phyloP scores from a whole-genome alignment of 805 yeast species.

The Starmerella khaoyaiensis region DNA sequence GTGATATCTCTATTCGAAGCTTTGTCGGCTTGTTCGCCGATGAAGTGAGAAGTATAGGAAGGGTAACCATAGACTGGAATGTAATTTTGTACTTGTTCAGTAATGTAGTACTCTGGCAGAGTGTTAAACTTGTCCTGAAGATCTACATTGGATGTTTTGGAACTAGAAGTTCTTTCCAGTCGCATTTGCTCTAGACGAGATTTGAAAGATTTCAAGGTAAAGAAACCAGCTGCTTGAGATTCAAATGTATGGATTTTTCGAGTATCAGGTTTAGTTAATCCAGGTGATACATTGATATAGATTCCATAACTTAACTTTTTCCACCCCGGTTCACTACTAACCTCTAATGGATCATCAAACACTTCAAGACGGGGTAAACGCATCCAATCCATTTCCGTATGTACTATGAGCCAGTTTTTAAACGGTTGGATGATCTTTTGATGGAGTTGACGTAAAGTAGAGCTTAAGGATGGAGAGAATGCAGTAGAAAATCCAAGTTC shows the following conservation, averaged over 20 bases:
- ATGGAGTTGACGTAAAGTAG: slow-evolving; percentile 11
- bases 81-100: slow-evolving; percentile 1
- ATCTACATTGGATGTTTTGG: neutral
- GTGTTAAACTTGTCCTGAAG: slow-evolving; percentile 3
- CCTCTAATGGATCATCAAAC: slow-evolving; percentile 3
- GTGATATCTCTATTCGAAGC: slow-evolving; percentile 1
- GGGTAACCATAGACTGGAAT: neutral
- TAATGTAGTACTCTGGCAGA: slow-evolving; percentile 9
- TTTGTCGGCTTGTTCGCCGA: neutral
- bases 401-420: slow-evolving; percentile 9
- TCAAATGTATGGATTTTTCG: neutral
- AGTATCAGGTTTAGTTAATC: neutral
- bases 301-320: slow-evolving; percentile 8
- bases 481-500: slow-evolving; percentile 66
- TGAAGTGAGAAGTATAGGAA: neutral
- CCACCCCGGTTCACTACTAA: neutral
- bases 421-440: slow-evolving; percentile 10
- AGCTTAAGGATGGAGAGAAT: slow-evolving; percentile 9
- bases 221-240: neutral
- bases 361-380: slow-evolving; percentile 7
- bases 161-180: no score
- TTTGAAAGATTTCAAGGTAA: neutral
- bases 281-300: neutral
- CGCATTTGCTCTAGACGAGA: neutral
- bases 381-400: neutral